Evolutionary conservation across 2,329 filamentous ascomycete species (phyloP), one percentile per base, ranked within the genome.

Genomic region (Chaetomium globosum): DNA sequence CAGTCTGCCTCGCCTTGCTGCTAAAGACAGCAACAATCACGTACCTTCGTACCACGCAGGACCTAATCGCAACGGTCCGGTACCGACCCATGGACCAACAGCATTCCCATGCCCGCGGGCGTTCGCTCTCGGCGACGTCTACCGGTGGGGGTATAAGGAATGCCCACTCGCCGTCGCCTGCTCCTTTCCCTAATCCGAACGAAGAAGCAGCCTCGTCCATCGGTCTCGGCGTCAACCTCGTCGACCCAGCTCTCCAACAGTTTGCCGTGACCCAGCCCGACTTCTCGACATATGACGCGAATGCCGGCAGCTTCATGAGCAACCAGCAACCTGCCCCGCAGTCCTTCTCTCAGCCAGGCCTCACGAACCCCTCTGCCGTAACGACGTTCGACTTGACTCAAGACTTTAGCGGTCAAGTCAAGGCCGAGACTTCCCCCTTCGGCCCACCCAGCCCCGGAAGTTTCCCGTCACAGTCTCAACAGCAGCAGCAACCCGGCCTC

Each of bases 151-250:
- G 66, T 87, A 89, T 90, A 88, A 89, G 84, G 76, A 86, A 87
- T 76, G 84, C 80, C 71, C 87, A 86, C 77, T 89, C 87, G 72
- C 85, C 87, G 72, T 86, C 86, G 74, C 84, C 84, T 75, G 83
- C 76, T 73, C 76, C 78, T 77, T 81, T 81, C 72, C 85, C 83
- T 73, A 80, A 82, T 75, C 79, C 82, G 74, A 81, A 81, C 74
- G 77, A 82, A 71, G 67, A 70, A 66, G 70, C 68, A 46, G 64
- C 71, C 39, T 71, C 68, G 51, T 80, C 79, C 60, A 79, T 82
- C 72, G 83, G 83, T 72, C 80, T 88, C 70, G 86, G 85, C 74
- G 81, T 89, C 73, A 83, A 78, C 68, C 78, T 71, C 54, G 66
- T 88, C 71, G 83, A 88, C 75, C 80, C 82, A 72, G 78, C 80